A percentile compares a stretch with the other conserved stretches of the same genome.
phyloP scores from a whole-genome alignment of 257 asterid genomes.

The Plantago major region DNA sequence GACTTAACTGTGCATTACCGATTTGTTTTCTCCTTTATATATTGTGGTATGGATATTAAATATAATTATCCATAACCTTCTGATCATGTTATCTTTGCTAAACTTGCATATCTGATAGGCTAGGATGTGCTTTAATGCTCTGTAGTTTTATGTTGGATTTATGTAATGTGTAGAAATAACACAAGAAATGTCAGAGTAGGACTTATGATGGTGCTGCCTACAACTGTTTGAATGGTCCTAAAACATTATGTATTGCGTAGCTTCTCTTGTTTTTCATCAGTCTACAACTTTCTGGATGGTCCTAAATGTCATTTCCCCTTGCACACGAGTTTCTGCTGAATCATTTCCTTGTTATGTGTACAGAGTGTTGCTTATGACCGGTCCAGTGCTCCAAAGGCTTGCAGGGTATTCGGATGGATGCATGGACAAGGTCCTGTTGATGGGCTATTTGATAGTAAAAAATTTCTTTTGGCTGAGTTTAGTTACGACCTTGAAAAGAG shows the following conservation, averaged over 20 bases:
- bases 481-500: constrained; percentile 67
- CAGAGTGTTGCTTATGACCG: constrained; percentile 93
- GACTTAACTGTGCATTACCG: constrained; percentile 7
- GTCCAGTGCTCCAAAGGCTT: constrained; percentile 88
- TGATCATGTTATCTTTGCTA: too few species aligned
- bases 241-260: background rate
- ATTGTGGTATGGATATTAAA: too few species aligned
- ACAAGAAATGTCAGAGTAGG: background rate
- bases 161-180: too few species aligned
- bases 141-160: too few species aligned
- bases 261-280: too few species aligned
- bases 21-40: background rate
- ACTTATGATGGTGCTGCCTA: background rate
- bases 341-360: constrained; percentile 18
- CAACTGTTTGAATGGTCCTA: background rate
- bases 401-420: constrained; percentile 85
- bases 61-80: too few species aligned
- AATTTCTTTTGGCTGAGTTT: constrained; percentile 56
- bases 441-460: constrained; percentile 20
- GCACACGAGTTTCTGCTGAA: background rate
- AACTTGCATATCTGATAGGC: too few species aligned
- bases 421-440: constrained; percentile 33
- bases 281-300: too few species aligned
- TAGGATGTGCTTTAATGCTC: too few species aligned
- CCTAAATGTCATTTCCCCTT: too few species aligned